phyloP scores from a whole-genome alignment of 139 green algal genomes.

The Chlamydomonas incerta region DNA sequence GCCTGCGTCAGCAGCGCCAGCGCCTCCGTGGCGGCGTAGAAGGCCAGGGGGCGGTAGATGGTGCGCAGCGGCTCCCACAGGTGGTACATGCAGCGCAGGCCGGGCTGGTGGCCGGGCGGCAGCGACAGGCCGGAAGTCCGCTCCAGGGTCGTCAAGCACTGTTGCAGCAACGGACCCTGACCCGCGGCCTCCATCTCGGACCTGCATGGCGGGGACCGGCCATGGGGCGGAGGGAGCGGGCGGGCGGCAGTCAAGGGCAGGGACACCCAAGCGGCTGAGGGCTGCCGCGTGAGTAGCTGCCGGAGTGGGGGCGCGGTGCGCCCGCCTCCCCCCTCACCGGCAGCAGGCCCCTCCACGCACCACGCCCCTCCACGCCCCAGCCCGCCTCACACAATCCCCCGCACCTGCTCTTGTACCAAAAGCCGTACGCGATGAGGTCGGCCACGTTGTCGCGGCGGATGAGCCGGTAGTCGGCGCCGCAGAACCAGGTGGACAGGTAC shows the following conservation, averaged over 20 bases:
- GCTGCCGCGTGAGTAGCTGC: too few relatives aligned
- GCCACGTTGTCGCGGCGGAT: slow-evolving; percentile 45
- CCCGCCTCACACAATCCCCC: too few relatives aligned
- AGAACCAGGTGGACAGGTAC: slow-evolving; percentile 47
- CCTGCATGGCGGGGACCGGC: background rate
- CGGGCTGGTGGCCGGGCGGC: slow-evolving; percentile 17
- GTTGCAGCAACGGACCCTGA: slow-evolving; percentile 12
- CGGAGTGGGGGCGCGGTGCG: too few relatives aligned
- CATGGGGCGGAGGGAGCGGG: too few relatives aligned
- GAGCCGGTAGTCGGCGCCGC: slow-evolving; percentile 23
- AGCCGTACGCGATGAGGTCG: slow-evolving; percentile 46
- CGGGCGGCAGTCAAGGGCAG: too few relatives aligned
- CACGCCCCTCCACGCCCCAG: too few relatives aligned
- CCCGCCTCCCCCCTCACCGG: too few relatives aligned
- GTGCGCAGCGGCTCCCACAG: slow-evolving; percentile 55
- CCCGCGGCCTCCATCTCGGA: slow-evolving; percentile 39
- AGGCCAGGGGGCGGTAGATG: slow-evolving; percentile 47
- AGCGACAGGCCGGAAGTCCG: background rate
- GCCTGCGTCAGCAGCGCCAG: slow-evolving; percentile 31
- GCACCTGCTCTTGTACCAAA: slow-evolving; percentile 46
- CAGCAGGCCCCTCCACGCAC: too few relatives aligned
- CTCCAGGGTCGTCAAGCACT: slow-evolving; percentile 52
- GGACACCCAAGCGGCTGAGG: too few relatives aligned
- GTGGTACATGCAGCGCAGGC: slow-evolving; percentile 54
- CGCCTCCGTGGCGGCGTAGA: slow-evolving; percentile 55